Evolutionary conservation across 1,284 basidiomycete species (phyloP).

Genomic region (Leucoagaricus sp.): DNA sequence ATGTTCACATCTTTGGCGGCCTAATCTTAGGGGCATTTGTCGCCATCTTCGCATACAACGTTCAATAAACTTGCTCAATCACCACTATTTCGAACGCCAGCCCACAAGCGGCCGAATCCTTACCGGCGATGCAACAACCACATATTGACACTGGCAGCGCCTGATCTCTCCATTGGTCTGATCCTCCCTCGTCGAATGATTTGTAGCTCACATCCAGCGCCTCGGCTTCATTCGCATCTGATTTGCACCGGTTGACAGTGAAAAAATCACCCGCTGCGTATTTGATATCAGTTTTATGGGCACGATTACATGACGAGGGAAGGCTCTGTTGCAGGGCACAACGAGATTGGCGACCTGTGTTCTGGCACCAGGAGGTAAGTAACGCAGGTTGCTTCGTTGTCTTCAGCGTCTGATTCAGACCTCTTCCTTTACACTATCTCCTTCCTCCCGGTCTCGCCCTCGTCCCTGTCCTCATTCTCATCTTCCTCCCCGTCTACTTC

Average conservation of each 20-base stretch:
- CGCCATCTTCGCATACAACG: no score
- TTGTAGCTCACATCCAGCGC: conserved; percentile 76
- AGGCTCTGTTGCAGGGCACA: conserved; percentile 48
- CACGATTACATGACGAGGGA: conserved; percentile 32
- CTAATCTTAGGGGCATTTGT: no score
- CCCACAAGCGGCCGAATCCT: conserved; percentile 33
- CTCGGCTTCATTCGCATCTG: conserved; percentile 45
- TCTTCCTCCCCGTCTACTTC: conserved; percentile 30
- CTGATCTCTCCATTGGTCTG: conserved; percentile 85
- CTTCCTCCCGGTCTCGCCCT: no score
- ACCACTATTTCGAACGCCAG: no score
- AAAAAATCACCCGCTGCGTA: conserved; percentile 90
- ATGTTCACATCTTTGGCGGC: no score
- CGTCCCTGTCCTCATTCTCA: conserved; percentile 26
- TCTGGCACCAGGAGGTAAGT: conserved; percentile 29
- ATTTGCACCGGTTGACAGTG: conserved; percentile 50
- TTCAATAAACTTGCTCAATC: no score
- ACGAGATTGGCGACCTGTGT: conserved; percentile 50
- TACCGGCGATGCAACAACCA: conserved; percentile 89
- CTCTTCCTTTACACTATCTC: no score
- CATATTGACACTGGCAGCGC: conserved; percentile 86
- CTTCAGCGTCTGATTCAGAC: conserved; percentile 12
- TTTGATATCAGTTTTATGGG: conserved; percentile 48
- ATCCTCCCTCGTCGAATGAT: conserved; percentile 42
- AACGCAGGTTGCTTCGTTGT: conserved; percentile 26